Conservation (phyloP, 345 rosid species). For the Salix dunnii region DNA sequence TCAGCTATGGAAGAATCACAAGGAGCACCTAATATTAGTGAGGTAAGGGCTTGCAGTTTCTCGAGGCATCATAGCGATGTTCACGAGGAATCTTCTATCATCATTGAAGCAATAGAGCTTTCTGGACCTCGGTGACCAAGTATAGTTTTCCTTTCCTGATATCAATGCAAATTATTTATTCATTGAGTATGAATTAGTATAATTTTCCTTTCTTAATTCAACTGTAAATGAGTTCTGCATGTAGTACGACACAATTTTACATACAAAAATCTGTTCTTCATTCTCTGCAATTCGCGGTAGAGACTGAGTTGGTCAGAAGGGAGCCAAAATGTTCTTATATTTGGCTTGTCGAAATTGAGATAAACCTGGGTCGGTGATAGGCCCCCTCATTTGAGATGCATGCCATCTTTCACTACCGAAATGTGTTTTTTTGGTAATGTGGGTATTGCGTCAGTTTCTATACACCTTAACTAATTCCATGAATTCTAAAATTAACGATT, state of each 20-base stretch:
- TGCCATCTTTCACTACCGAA: no score
- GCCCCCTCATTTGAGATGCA: background rate
- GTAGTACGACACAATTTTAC: background rate
- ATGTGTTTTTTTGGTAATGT: no score
- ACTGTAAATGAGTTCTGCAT: slow-evolving; percentile 3
- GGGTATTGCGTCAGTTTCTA: no score
- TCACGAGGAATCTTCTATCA: slow-evolving; percentile 73
- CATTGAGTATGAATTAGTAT: background rate
- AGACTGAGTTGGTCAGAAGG: background rate
- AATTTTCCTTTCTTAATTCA: slow-evolving; percentile 1
- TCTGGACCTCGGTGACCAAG: slow-evolving; percentile 79
- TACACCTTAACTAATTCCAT: no score
- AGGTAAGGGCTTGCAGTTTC: slow-evolving; percentile 49
- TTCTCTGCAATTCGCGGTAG: background rate
- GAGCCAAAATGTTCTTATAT: background rate
- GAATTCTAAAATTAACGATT: no score
- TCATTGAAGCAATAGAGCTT: slow-evolving; percentile 92
- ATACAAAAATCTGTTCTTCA: background rate
- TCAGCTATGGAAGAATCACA: slow-evolving; percentile 44
- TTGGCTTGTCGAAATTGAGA: background rate
- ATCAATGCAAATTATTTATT: background rate
- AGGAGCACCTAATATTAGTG: slow-evolving; percentile 34
- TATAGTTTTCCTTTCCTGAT: background rate
- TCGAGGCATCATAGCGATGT: slow-evolving; percentile 51
- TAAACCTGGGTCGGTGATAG: background rate